Evolutionary conservation across 2,329 filamentous ascomycete species (phyloP).

Genomic region (Samsoniella hepiali): DNA sequence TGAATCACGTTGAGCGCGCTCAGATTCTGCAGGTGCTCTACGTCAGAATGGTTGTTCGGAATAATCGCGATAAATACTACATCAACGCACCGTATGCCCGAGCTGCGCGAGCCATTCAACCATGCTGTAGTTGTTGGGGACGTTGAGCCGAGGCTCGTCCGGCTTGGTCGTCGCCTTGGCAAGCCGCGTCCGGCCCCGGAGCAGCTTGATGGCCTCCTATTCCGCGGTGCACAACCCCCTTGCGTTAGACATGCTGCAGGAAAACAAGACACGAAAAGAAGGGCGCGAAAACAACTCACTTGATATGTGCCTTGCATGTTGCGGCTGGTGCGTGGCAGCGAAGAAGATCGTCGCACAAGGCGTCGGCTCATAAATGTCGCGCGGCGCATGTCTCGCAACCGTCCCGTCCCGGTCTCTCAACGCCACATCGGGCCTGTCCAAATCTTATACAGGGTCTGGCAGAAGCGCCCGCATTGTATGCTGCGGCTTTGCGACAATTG

Average conservation of each 20-base stretch:
- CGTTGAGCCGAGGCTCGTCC: slow-evolving; percentile 12
- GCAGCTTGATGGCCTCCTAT: slow-evolving; percentile 9
- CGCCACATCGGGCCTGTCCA: not conserved
- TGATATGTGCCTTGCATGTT: slow-evolving; percentile 1
- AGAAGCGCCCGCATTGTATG: not conserved
- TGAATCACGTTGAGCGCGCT: slow-evolving; percentile 44
- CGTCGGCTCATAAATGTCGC: slow-evolving; percentile 2
- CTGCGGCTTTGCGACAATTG: not conserved
- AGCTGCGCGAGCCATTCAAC: slow-evolving; percentile 11
- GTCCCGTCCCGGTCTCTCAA: not conserved
- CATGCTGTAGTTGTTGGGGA: slow-evolving; percentile 15
- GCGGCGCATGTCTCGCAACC: not conserved
- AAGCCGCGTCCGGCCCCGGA: slow-evolving; percentile 3
- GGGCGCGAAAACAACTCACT: not conserved
- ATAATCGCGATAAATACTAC: not conserved
- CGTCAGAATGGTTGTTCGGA: not conserved
- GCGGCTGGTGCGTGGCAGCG: not conserved
- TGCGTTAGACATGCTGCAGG: not conserved
- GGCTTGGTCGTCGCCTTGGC: slow-evolving; percentile 2
- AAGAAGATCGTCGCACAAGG: not conserved
- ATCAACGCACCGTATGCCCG: slow-evolving; percentile 3
- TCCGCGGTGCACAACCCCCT: not conserved
- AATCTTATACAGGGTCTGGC: not conserved
- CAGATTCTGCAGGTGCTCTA: not conserved
- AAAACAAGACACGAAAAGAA: not conserved